A percentile compares a stretch with the other conserved stretches of the same genome.
These are phyloP conservation scores for Vitis amurensis DNA, from an alignment of 164 flowering plant species.

Conservation along the genomic window DNA sequence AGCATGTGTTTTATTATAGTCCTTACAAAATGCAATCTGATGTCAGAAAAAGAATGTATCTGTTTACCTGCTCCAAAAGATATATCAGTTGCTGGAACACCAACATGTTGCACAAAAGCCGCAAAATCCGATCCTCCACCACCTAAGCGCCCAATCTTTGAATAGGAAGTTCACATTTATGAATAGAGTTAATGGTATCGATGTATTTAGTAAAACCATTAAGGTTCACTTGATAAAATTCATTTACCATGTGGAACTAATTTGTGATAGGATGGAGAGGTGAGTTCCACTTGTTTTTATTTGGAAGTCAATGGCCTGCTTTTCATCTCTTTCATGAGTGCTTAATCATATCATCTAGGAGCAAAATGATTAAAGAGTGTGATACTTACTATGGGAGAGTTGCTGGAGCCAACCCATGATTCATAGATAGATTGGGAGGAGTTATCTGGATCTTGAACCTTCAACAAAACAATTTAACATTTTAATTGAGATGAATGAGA, in stretches of 20 bases:
- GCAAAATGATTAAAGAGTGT: not conserved
- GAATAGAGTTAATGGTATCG: not conserved
- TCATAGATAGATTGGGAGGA: slow-evolving; percentile 60
- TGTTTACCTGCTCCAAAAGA: slow-evolving; percentile 55
- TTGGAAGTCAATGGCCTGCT: not conserved
- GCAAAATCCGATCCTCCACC: slow-evolving; percentile 71
- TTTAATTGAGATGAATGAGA: not conserved
- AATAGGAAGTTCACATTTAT: not conserved
- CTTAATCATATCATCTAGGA: not conserved
- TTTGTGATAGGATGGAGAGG: not conserved
- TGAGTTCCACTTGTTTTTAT: not conserved
- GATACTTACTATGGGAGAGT: slow-evolving; percentile 39
- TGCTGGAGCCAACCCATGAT: slow-evolving; percentile 49
- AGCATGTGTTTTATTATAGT: too few species aligned
- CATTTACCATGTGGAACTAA: not conserved
- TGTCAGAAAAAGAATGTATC: not conserved
- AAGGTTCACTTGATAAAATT: not conserved
- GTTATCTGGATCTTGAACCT: slow-evolving; percentile 80
- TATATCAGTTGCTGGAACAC: slow-evolving; percentile 63
- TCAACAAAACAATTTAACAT: slow-evolving; percentile 15
- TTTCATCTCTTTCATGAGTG: not conserved
- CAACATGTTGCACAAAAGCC: slow-evolving; percentile 73
- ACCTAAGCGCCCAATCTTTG: slow-evolving; percentile 56
- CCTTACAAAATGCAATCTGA: too few species aligned
- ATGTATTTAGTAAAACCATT: too few species aligned